Evolutionary conservation across 495 filamentous ascomycete species (phyloP), one percentile per base, ranked within the genome.

Genomic region (Pyrenula aspistea): DNA sequence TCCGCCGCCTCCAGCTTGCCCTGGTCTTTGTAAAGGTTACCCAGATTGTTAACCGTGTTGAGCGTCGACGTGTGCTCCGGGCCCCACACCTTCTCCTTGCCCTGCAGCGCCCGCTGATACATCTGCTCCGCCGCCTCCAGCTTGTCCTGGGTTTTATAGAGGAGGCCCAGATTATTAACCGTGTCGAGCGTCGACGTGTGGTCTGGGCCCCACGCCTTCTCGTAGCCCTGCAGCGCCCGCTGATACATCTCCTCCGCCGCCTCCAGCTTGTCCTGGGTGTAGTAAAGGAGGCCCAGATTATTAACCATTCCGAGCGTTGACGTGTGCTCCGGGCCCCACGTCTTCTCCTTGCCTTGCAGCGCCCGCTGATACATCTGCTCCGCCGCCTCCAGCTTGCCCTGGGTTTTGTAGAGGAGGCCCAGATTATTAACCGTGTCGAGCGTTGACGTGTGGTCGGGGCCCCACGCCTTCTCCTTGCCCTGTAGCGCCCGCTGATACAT

Each of bases 301-400:
- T 62, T 54, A 50, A 72, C 56, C 31, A 64, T 73, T 2, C 56
- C 50, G n/a, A 67, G 62, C 12, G 62, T 69, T 51, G 59, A 65
- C 19, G 23, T 48, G 53, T 70, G 61, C 4, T 65, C 62, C 12
- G 52, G 49, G 2, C 67, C 66, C 1, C 58, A 50, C 20, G 58
- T 63, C 56, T 66, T 66, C 57, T 70, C 67, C 1, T 59, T 55
- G 24, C 67, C 67, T 64, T 63, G 20, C 24, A 73, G 63, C 54
- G 64, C 67, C 47, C 61, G 56, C 12, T 31, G 10, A 31, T 60
- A 62, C 56, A 67, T 61, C 53, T 53, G 11, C 51, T 69, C 63
- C 53, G 63, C 63, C 55, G 62, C 58, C 25, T 3, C 59, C 22
- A 56, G 53, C 60, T 56, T 62, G 25, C 55, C 58, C 55, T 59